These are phyloP conservation scores for Populus nigra DNA, from an alignment of 345 rosid genomes.

Conservation along the genomic window DNA sequence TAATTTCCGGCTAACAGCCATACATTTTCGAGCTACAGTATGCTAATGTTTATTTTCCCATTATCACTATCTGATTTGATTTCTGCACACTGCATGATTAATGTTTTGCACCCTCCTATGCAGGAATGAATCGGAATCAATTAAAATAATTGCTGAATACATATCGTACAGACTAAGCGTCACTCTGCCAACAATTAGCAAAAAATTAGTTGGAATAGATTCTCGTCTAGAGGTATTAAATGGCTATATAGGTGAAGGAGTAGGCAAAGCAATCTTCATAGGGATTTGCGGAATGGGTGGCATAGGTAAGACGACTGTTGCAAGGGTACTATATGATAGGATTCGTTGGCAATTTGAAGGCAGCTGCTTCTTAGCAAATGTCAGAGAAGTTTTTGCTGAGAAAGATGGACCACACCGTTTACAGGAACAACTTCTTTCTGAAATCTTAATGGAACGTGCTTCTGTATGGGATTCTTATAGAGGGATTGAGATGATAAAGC, in stretches of 20 bases:
- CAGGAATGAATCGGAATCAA: neutral
- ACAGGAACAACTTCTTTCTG: slow-evolving; percentile 1
- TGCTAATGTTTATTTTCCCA: no score
- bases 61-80: no score
- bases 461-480: neutral
- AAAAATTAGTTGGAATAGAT: neutral
- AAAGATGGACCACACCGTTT: neutral
- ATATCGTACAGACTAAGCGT: neutral
- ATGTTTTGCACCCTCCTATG: neutral
- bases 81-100: neutral
- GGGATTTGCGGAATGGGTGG: slow-evolving; percentile 13
- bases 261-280: neutral
- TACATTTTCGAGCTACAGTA: no score
- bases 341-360: neutral
- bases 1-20: no score
- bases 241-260: neutral
- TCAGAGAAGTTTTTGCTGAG: neutral
- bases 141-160: neutral
- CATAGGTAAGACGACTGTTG: slow-evolving; percentile 1
- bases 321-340: neutral
- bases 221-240: neutral
- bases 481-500: neutral
- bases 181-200: neutral
- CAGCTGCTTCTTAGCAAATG: slow-evolving; percentile 12
- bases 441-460: neutral